Percentiles rank a stretch among this genome's conserved stretches.
phyloP scores from a whole-genome alignment of 148 eudicot species.

The Pharnaceum exiguum region DNA sequence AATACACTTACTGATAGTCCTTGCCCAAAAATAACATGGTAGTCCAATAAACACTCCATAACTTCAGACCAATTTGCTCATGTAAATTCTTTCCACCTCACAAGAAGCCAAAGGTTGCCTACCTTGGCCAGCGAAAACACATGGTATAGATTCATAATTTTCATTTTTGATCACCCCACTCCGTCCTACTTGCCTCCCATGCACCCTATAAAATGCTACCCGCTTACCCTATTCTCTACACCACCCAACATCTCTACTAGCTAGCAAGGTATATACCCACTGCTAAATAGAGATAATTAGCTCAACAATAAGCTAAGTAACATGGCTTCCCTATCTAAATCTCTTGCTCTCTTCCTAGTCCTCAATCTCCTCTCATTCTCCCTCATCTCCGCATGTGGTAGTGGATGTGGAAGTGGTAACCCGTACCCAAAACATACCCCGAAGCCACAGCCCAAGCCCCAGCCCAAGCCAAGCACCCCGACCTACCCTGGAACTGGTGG shows the following conservation, averaged over 20 bases:
- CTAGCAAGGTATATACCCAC: background rate
- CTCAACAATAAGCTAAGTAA: background rate
- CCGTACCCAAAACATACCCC: slow-evolving; percentile 17
- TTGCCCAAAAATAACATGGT: too few species aligned
- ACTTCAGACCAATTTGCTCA: background rate
- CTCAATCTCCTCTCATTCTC: slow-evolving; percentile 37
- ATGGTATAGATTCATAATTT: slow-evolving; percentile 1
- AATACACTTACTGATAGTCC: background rate
- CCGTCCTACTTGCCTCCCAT: slow-evolving; percentile 1
- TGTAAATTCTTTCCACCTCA: background rate
- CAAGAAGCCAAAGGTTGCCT: background rate
- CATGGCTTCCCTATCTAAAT: slow-evolving; percentile 27
- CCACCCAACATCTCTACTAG: slow-evolving; percentile 5
- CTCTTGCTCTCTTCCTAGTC: slow-evolving; percentile 28
- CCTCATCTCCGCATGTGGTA: slow-evolving; percentile 28
- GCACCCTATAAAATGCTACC: slow-evolving; percentile 20
- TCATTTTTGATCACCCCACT: background rate
- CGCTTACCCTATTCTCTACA: background rate
- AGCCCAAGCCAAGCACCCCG: slow-evolving; percentile 15
- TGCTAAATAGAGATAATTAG: background rate
- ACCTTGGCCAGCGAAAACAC: slow-evolving; percentile 16
- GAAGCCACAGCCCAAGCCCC: slow-evolving; percentile 13
- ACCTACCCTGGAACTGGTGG: slow-evolving; percentile 12
- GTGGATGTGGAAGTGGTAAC: slow-evolving; percentile 21
- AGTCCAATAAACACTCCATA: too few species aligned